Percentiles rank a stretch among this genome's conserved stretches.
These are phyloP conservation scores for Zasmidium citrigriseum DNA, from an alignment of 2,329 filamentous ascomycete species.

Conservation along the genomic window DNA sequence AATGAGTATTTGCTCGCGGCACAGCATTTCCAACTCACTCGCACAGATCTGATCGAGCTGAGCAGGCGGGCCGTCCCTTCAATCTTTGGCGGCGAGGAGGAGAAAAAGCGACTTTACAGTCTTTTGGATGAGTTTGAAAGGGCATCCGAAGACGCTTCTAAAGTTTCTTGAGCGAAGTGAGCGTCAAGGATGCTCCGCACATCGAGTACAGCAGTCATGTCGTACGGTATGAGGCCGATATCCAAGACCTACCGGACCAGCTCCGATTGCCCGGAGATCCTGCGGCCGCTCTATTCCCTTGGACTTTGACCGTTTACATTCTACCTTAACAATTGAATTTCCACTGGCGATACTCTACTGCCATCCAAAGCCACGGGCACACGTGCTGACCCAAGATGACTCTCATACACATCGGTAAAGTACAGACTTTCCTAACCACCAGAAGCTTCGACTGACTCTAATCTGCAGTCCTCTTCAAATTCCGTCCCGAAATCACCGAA, in stretches of 20 bases:
- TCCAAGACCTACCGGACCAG: no score
- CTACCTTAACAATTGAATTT: no score
- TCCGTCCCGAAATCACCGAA: conserved; percentile 43
- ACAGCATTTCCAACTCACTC: conserved; percentile 64
- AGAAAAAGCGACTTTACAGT: conserved; percentile 56
- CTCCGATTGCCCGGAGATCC: no score
- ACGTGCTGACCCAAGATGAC: background rate
- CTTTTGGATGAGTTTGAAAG: conserved; percentile 19
- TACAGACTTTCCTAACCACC: background rate
- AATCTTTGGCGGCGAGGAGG: conserved; percentile 66
- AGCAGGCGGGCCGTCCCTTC: conserved; percentile 62
- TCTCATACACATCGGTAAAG: background rate
- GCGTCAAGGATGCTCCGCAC: no score
- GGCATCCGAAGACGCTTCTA: background rate
- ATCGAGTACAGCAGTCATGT: no score
- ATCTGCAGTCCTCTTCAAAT: conserved; percentile 52
- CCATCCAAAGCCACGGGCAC: no score
- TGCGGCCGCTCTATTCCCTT: no score
- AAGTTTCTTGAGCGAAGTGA: no score
- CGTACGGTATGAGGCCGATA: no score
- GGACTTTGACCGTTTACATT: no score
- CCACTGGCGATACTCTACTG: no score
- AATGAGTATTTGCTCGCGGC: conserved; percentile 76
- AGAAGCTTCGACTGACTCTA: background rate
- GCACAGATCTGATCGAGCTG: conserved; percentile 53